These are phyloP conservation scores for Lipomyces yamanashiensis DNA, from an alignment of 805 yeast species.

Conservation along the genomic window DNA sequence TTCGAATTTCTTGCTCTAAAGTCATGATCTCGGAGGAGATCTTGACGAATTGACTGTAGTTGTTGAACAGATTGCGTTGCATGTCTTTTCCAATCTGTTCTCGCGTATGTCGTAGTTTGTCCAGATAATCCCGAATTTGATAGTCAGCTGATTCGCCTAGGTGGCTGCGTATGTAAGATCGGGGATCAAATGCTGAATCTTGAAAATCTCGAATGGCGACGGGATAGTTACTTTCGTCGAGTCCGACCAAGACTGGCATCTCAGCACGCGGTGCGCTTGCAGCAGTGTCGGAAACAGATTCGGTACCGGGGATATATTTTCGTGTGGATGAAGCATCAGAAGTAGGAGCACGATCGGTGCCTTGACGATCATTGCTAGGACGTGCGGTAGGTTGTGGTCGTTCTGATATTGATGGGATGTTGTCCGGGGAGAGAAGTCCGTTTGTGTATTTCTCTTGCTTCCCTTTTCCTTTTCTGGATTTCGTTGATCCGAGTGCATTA, in stretches of 20 bases:
- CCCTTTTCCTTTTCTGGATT: constrained; percentile 11
- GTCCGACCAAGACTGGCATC: constrained; percentile 17
- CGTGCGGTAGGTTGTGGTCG: neutral
- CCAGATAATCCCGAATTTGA: constrained; percentile 32
- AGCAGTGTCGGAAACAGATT: neutral
- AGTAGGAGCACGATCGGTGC: neutral
- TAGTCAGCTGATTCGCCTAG: constrained; percentile 30
- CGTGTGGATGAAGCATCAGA: neutral
- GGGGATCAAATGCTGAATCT: constrained; percentile 19
- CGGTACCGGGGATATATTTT: neutral
- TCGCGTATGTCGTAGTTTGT: constrained; percentile 23
- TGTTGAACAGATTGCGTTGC: constrained; percentile 33
- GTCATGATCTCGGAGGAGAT: constrained; percentile 34
- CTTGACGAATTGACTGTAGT: constrained; percentile 31
- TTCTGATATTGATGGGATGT: constrained; percentile 9
- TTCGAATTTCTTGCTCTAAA: constrained; percentile 29
- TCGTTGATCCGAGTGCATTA: neutral
- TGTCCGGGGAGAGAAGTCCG: constrained; percentile 17
- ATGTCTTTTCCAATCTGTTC: constrained; percentile 31
- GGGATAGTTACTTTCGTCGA: constrained; percentile 25
- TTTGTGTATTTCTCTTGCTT: constrained; percentile 19
- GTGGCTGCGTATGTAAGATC: constrained; percentile 6
- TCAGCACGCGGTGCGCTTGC: neutral
- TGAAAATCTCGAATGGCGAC: constrained; percentile 26
- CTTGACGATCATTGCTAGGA: neutral